Conservation (phyloP, 2,329 filamentous ascomycete species). For the Corynespora cassiicola region DNA sequence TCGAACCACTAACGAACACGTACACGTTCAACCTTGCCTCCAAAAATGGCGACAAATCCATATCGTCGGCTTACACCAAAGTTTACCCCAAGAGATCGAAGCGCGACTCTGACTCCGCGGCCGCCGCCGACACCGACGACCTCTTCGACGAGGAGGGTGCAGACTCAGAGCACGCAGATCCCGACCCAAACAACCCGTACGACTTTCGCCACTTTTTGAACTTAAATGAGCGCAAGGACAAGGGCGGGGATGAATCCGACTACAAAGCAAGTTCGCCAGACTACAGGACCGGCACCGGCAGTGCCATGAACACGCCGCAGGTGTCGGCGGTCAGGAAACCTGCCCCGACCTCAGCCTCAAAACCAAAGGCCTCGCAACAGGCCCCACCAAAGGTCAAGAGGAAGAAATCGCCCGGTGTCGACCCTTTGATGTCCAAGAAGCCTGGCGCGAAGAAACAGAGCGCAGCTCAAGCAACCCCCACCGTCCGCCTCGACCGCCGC, state of each 20-base stretch:
- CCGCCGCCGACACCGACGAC: slow-evolving; percentile 31
- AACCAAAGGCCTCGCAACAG: slow-evolving; percentile 15
- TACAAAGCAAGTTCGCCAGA: slow-evolving; percentile 37
- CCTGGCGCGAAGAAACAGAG: slow-evolving; percentile 30
- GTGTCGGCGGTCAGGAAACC: slow-evolving; percentile 28
- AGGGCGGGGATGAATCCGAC: slow-evolving; percentile 40
- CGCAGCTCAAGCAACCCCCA: slow-evolving; percentile 25
- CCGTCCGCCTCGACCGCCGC: slow-evolving; percentile 45
- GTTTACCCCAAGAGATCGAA: slow-evolving; percentile 53
- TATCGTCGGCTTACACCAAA: slow-evolving; percentile 72
- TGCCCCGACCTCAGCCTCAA: slow-evolving; percentile 12
- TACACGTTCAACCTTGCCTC: slow-evolving; percentile 87
- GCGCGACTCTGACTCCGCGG: slow-evolving; percentile 30
- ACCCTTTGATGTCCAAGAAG: slow-evolving; percentile 23
- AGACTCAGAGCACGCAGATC: slow-evolving; percentile 43
- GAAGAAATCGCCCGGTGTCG: slow-evolving; percentile 31
- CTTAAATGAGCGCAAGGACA: slow-evolving; percentile 35
- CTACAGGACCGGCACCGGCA: slow-evolving; percentile 33
- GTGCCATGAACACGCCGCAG: slow-evolving; percentile 36
- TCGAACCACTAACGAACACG: slow-evolving; percentile 81
- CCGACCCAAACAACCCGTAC: slow-evolving; percentile 55
- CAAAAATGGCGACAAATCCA: slow-evolving; percentile 67
- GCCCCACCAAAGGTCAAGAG: slow-evolving; percentile 30
- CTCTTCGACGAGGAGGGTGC: slow-evolving; percentile 32
- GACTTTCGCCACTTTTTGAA: slow-evolving; percentile 57